phyloP scores from a whole-genome alignment of 1,284 basidiomycete genomes.

The Moesziomyces sp. region DNA sequence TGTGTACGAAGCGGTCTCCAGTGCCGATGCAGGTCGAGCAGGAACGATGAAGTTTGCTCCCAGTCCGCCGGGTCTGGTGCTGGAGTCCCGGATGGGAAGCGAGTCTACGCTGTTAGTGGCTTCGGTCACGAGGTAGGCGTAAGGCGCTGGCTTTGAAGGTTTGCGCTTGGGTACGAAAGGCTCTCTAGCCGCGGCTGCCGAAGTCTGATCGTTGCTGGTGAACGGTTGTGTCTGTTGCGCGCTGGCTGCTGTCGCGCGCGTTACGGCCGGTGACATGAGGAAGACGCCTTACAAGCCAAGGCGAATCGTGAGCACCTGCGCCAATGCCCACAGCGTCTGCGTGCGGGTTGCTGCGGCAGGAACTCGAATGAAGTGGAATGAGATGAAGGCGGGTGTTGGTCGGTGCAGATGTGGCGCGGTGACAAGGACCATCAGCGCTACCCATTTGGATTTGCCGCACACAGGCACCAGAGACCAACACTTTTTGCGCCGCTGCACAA shows the following conservation, averaged over 20 bases:
- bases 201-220: slow-evolving; percentile 5
- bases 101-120: slow-evolving; percentile 27
- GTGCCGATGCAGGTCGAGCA: slow-evolving; percentile 22
- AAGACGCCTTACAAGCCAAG: background rate
- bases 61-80: background rate
- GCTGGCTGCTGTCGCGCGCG: slow-evolving; percentile 35
- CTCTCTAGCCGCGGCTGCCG: slow-evolving; percentile 9
- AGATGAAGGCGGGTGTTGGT: background rate
- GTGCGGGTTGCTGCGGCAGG: background rate
- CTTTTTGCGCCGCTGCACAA: slow-evolving; percentile 7
- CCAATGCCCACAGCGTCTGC: background rate
- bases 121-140: slow-evolving; percentile 30
- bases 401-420: too few species aligned
- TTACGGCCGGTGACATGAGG: slow-evolving; percentile 38
- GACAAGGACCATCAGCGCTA: too few species aligned
- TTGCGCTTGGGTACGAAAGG: slow-evolving; percentile 45
- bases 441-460: too few species aligned
- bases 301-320: slow-evolving; percentile 4
- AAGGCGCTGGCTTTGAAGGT: slow-evolving; percentile 23
- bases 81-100: slow-evolving; percentile 5
- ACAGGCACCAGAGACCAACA: slow-evolving; percentile 11
- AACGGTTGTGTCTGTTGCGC: background rate
- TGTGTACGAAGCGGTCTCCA: slow-evolving; percentile 9
- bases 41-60: background rate
- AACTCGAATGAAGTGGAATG: background rate